Evolutionary conservation across 78 protist genomes (phyloP).

Genomic region (Cavenderia fasciculata): DNA sequence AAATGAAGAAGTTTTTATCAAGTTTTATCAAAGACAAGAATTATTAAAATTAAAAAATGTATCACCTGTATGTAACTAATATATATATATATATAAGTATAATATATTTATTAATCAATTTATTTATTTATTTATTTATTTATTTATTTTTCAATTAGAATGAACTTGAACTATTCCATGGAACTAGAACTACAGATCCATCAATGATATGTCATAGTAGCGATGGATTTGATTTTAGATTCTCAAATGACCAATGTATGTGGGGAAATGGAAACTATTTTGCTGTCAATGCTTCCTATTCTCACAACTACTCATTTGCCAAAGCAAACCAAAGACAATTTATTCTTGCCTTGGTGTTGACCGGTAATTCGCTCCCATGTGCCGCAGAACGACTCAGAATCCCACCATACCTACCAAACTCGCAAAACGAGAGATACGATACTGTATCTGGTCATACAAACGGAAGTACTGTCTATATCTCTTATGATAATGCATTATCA

Average conservation of each 20-base stretch:
- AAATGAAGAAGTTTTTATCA: neutral
- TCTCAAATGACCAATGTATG: neutral
- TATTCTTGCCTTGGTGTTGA: too few species aligned
- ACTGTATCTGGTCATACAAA: neutral
- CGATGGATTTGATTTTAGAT: constrained; percentile 6
- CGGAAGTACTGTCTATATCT: neutral
- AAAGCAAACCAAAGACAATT: too few species aligned
- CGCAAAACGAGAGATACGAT: neutral
- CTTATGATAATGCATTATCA: constrained; percentile 1
- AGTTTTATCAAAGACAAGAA: neutral
- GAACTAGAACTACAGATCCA: neutral
- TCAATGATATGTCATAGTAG: neutral
- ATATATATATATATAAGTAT: too few species aligned
- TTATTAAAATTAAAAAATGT: neutral
- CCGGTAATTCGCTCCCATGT: too few species aligned
- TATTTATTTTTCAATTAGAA: neutral
- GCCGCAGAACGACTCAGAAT: too few species aligned
- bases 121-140: too few species aligned
- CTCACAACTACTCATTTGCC: too few species aligned
- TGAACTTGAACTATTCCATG: neutral
- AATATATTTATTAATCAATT: too few species aligned
- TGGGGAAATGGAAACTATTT: constrained; percentile 16
- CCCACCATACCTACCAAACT: too few species aligned
- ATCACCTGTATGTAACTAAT: too few species aligned
- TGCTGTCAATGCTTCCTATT: constrained; percentile 13